Evolutionary conservation across 2,329 filamentous ascomycete species (phyloP), one percentile per base, ranked within the genome.

Genomic region (Aureobasidium sp.): DNA sequence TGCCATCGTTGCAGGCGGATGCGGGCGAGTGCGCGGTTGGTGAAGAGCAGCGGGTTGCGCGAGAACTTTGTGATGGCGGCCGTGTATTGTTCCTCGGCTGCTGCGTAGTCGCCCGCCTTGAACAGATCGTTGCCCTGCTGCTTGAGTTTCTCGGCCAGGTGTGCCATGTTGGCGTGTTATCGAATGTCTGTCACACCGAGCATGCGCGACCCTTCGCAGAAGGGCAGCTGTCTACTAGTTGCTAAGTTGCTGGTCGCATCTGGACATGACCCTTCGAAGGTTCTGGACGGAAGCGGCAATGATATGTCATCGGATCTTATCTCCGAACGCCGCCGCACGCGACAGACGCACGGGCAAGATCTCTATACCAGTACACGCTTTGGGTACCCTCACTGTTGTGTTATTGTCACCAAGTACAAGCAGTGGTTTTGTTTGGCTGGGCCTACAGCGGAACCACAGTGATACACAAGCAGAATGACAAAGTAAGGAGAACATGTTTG

Each of bases 11-110:
- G 76, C 23, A 95, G 81, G 74, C 88, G 89, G 61, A 94, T 79
- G 42, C 91, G 84, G 3, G 88, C 85, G 75, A 96, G 88, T 55
- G 91, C 89, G 58, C 92, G 89, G 75, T 96, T 97, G 40, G 90
- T 93, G 75, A 91, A 96, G 54, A 96, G 81, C 31, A 87, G 79
- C 1, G 88, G 84, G 70, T 95, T 94, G 60, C 78, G 81, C 4
- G 88, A 81, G 73, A 95, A 89, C 70, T 85, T 84, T 67, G 88
- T 84, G 67, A 96, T 91, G 77, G 89, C 89, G 72, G 88, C 83
- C 4, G 86, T 87, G 73, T 93, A 93, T 61, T 85, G 75, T 21
- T 78, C 79, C 64, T 90, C 87, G 38, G 89, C 89, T 25, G 75
- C 79, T 5, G 75, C 72, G 69, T 81, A 92, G 66, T 92, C 84